Evolutionary conservation across 768 basidiomycete species (phyloP).

Genomic region (Agrocybe praecox): DNA sequence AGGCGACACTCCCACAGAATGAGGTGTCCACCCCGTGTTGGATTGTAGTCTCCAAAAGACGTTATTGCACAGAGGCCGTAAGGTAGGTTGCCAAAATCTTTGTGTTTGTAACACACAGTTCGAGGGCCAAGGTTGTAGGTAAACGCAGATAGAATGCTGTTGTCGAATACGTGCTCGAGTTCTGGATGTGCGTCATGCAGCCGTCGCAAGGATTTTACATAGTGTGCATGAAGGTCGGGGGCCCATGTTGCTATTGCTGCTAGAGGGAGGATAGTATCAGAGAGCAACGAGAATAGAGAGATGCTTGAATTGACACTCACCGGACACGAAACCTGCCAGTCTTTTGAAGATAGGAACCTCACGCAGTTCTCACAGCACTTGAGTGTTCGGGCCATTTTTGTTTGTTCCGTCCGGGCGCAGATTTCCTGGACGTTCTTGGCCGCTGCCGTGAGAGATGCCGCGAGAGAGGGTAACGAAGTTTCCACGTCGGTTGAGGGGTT

Average conservation of each 20-base stretch:
- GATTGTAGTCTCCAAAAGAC: constrained; percentile 1
- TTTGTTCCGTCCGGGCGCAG: too few species aligned
- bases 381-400: too few species aligned
- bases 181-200: neutral
- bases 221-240: neutral
- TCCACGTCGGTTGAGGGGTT: too few species aligned
- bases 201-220: neutral
- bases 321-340: too few species aligned
- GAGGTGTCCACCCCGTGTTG: neutral
- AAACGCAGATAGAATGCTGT: neutral
- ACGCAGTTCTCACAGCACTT: too few species aligned
- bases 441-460: too few species aligned
- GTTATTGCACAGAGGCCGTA: constrained; percentile 5
- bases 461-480: too few species aligned
- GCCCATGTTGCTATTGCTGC: constrained; percentile 3
- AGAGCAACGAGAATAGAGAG: too few species aligned
- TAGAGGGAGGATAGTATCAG: too few species aligned
- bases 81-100: constrained; percentile 6
- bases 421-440: too few species aligned
- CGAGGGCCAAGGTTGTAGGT: constrained; percentile 4
- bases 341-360: too few species aligned
- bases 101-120: constrained; percentile 4
- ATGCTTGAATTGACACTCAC: too few species aligned
- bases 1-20: constrained; percentile 3
- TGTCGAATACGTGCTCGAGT: neutral